Percentiles rank a stretch among this genome's conserved stretches.
These are phyloP conservation scores for Perkinsus olseni DNA, from an alignment of 169 alveolate species.

Conservation along the genomic window DNA sequence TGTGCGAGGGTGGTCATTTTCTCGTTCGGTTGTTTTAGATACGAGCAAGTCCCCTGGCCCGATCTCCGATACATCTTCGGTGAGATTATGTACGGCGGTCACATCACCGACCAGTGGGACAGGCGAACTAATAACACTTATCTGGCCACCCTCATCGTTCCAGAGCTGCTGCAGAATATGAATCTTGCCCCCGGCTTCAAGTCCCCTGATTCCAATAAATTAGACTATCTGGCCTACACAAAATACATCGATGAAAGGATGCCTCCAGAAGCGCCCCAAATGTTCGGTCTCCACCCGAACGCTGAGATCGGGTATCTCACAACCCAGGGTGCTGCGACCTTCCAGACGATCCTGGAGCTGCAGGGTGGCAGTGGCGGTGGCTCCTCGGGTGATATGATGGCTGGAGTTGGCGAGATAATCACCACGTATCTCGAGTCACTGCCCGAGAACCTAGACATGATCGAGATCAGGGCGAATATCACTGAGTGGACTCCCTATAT, in stretches of 20 bases:
- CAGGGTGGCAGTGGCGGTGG: slow-evolving; percentile 48
- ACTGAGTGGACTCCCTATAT: slow-evolving; percentile 67
- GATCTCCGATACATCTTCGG: slow-evolving; percentile 90
- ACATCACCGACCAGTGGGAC: slow-evolving; percentile 93
- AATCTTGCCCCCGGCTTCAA: slow-evolving; percentile 79
- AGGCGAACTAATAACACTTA: slow-evolving; percentile 89
- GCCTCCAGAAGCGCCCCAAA: slow-evolving; percentile 75
- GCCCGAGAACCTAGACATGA: slow-evolving; percentile 63
- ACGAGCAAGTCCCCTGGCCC: slow-evolving; percentile 86
- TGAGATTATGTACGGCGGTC: slow-evolving; percentile 96
- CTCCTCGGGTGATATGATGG: slow-evolving; percentile 57
- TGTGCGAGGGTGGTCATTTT: too few relatives aligned
- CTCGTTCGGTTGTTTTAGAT: slow-evolving; percentile 31
- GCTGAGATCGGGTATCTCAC: slow-evolving; percentile 92
- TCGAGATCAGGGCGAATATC: slow-evolving; percentile 46
- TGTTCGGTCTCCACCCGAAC: slow-evolving; percentile 89
- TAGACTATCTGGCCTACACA: slow-evolving; percentile 73
- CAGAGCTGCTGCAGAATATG: slow-evolving; percentile 73
- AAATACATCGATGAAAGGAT: slow-evolving; percentile 86
- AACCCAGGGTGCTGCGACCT: slow-evolving; percentile 69
- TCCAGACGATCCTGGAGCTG: slow-evolving; percentile 62
- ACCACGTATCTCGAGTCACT: slow-evolving; percentile 57
- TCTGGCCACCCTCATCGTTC: slow-evolving; percentile 71
- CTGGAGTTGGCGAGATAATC: slow-evolving; percentile 65
- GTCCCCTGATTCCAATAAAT: slow-evolving; percentile 87